Conservation (phyloP, 129 eudicot genomes). For the Kitagawia praeruptora region DNA sequence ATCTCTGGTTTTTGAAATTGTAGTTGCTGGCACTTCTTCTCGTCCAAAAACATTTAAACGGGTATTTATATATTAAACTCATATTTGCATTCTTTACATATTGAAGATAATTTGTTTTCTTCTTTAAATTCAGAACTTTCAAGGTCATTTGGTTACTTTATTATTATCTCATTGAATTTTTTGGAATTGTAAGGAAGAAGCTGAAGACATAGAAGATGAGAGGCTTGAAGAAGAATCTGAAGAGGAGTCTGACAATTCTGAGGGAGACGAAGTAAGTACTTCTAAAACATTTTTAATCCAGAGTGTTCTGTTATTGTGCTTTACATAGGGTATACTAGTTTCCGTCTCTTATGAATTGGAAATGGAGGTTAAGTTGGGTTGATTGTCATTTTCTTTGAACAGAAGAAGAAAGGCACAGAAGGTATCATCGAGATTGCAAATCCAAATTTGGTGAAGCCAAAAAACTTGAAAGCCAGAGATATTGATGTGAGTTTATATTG, state of each 20-base stretch:
- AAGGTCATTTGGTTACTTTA: background rate
- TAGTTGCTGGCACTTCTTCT: conserved; percentile 81
- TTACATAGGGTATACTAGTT: background rate
- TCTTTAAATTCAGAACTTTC: background rate
- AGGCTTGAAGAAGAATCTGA: conserved; percentile 59
- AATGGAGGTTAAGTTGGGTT: background rate
- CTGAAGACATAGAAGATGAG: conserved; percentile 60
- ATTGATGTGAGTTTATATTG: conserved; percentile 56
- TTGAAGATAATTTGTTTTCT: background rate
- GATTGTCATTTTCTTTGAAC: background rate
- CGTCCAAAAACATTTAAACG: conserved; percentile 81
- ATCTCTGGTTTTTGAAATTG: conserved; percentile 11
- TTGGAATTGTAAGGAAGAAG: conserved; percentile 50
- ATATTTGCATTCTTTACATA: background rate
- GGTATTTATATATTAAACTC: conserved; percentile 25
- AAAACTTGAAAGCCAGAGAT: conserved; percentile 83
- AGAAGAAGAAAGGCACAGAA: conserved; percentile 78
- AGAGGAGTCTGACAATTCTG: conserved; percentile 58
- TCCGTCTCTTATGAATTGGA: background rate
- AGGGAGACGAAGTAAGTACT: conserved; percentile 59
- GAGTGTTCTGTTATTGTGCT: background rate
- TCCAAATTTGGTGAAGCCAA: conserved; percentile 87
- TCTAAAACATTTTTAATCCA: background rate
- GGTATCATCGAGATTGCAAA: conserved; percentile 84
- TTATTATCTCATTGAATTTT: background rate